Evolutionary conservation across 805 yeast species (phyloP).

Genomic region (Brettanomyces naardenensis): DNA sequence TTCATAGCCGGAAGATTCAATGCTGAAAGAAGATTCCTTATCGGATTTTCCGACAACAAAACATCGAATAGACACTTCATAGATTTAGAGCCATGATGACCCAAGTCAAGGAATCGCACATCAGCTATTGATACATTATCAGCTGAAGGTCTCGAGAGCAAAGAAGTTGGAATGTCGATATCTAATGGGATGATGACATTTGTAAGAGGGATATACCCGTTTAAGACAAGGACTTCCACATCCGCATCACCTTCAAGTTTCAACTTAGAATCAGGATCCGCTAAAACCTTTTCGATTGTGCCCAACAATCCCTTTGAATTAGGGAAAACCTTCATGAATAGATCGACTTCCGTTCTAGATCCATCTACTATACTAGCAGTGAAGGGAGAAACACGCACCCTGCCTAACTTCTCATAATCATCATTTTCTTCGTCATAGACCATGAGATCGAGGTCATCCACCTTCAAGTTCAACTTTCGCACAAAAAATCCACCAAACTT

Average conservation of each 20-base stretch:
- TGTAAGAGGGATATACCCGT: conserved; percentile 27
- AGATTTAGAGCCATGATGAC: conserved; percentile 15
- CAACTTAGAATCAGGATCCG: conserved; percentile 24
- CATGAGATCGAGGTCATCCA: conserved; percentile 24
- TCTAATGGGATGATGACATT: conserved; percentile 25
- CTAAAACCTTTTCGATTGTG: conserved; percentile 24
- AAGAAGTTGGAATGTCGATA: conserved; percentile 19
- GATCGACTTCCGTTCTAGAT: conserved; percentile 17
- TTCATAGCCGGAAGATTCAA: conserved; percentile 8
- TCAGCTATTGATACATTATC: conserved; percentile 19
- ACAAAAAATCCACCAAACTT: conserved; percentile 26
- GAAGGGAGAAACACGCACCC: conserved; percentile 26
- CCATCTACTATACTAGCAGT: conserved; percentile 24
- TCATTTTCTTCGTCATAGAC: conserved; percentile 18
- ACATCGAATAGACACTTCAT: conserved; percentile 15
- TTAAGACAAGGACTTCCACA: conserved; percentile 24
- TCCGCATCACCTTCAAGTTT: conserved; percentile 28
- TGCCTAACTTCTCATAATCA: conserved; percentile 21
- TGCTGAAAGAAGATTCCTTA: conserved; percentile 7
- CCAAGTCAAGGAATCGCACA: conserved; percentile 17
- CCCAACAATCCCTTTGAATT: conserved; percentile 25
- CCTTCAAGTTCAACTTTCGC: conserved; percentile 21
- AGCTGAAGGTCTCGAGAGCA: conserved; percentile 11
- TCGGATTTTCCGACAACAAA: conserved; percentile 10
- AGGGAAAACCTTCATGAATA: conserved; percentile 27